Conservation (phyloP, 169 alveolate genomes). For the Cryptosporidium baileyi region DNA sequence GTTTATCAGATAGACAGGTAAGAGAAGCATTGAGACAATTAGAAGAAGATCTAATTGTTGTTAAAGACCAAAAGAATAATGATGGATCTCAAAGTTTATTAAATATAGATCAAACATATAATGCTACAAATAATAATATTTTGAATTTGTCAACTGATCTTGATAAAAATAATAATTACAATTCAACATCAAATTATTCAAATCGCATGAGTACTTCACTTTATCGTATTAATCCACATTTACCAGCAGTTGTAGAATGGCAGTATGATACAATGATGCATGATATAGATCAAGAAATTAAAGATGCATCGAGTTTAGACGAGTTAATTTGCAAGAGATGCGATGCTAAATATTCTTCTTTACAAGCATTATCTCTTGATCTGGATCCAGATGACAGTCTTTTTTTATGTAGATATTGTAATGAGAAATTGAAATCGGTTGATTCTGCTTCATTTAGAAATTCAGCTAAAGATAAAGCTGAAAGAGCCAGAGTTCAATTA, state of each 20-base stretch:
- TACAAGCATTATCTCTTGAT: conserved; percentile 43
- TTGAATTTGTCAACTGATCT: not conserved
- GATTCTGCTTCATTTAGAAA: conserved; percentile 61
- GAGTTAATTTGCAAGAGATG: conserved; percentile 47
- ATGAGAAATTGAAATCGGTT: conserved; percentile 23
- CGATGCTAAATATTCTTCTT: conserved; percentile 31
- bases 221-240: conserved; percentile 53
- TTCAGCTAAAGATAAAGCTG: conserved; percentile 61
- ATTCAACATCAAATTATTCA: not conserved
- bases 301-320: conserved; percentile 54
- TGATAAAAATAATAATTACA: not conserved
- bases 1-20: conserved; percentile 50
- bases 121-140: not conserved
- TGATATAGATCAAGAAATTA: conserved; percentile 46
- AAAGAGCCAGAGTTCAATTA: conserved; percentile 52
- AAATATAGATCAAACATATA: not conserved
- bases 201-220: conserved; percentile 1
- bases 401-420: conserved; percentile 49
- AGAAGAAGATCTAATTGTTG: conserved; percentile 49
- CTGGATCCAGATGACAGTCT: conserved; percentile 44
- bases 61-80: conserved; percentile 37
- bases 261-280: conserved; percentile 44
- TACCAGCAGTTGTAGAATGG: conserved; percentile 69
- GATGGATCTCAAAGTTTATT: not conserved
- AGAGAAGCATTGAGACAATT: conserved; percentile 56